Conservation (phyloP, 805 yeast species). For the Lachancea mirantina region DNA sequence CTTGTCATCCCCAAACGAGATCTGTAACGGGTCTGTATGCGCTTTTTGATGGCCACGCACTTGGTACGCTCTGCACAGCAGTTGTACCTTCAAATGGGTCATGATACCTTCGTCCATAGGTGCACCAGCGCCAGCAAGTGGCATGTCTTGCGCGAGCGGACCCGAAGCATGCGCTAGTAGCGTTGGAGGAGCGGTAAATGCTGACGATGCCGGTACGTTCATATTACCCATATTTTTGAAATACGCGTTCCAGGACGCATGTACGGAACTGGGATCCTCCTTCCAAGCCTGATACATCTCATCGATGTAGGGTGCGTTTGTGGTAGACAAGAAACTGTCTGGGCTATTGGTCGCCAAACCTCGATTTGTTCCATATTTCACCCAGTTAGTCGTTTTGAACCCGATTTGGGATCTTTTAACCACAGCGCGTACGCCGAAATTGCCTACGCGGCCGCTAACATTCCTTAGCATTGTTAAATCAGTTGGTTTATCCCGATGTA, state of each 20-base stretch:
- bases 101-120: constrained; percentile 61
- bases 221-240: constrained; percentile 81
- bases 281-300: constrained; percentile 97
- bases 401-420: no score
- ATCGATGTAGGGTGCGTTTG: constrained; percentile 87
- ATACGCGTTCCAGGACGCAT: constrained; percentile 94
- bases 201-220: constrained; percentile 60
- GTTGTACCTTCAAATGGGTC: constrained; percentile 89
- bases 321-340: constrained; percentile 77
- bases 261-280: constrained; percentile 84
- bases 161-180: constrained; percentile 75
- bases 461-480: no score
- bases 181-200: constrained; percentile 90
- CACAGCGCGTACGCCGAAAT: no score
- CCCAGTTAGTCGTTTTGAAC: no score
- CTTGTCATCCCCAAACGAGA: constrained; percentile 69
- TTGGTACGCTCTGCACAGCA: constrained; percentile 95
- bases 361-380: no score
- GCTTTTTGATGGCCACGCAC: constrained; percentile 98
- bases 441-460: no score
- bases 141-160: constrained; percentile 49
- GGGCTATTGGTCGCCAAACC: constrained; percentile 2
- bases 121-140: constrained; percentile 29
- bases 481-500: no score
- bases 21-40: constrained; percentile 88